Base-by-base conservation (phyloP, 106 monocot species). In the Dendrobium officinale region DNA sequence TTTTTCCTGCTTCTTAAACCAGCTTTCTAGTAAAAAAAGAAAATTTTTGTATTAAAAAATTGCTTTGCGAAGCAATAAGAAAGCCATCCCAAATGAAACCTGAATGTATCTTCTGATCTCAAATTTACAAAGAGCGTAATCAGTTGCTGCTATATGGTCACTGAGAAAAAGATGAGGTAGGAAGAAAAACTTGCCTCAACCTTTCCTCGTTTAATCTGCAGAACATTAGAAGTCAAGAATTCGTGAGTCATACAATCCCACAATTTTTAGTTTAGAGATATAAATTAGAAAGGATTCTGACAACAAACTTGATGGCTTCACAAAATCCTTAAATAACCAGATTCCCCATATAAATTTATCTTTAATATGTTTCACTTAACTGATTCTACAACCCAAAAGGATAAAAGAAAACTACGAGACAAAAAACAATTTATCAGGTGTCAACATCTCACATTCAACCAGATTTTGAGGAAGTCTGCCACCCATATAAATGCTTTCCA, bases 401-500 rank as follows among this genome's bases (percentile, higher is more conserved):
- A 37, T 15, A 72, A 72, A 15, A 72, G 11, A 33, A 5, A 37
- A 67, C 27, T 67, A 67, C 20, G 18, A 64, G 24, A 26, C 24
- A 64, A 72, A 33, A 33, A 16, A 10, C 27, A 72, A 40, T 72
- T 16, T 17, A 68, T 29, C 16, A 27, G 72, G 16, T 40, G 37
- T 72, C 33, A 9, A 7, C 24, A 64, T 64, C 64, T 64, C 24
- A 64, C 64, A 64, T 64, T 64, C 79, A 93, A 87, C 41, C 58
- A 90, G 59, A 96, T 26, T 96, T 43, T 96, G 96, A 24, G 93
- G 93, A 81, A 96, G 90, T 58, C 96, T 84, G 54, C 92, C 96
- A 5, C 93, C 93, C 92, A 96, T 89, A 80, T 96, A 96, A 72
- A 88, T 86, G 77, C 77, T 83, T 20, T 93, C 85, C 96, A 96